Evolutionary conservation across 177 flowering plant species (phyloP).

Genomic region (Vitis hybrid): DNA sequence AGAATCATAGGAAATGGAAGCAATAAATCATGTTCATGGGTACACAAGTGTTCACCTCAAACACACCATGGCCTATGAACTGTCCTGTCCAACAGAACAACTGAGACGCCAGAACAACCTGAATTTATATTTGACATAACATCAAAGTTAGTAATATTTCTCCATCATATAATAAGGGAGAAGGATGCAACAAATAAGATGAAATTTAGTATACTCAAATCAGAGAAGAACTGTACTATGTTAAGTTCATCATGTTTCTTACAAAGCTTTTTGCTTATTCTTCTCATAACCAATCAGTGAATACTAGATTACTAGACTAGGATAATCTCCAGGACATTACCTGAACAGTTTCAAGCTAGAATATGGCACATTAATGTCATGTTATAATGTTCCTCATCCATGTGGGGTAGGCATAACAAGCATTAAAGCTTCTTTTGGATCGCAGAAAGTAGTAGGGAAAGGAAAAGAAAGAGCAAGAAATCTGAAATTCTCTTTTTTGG

Average conservation of each 20-base stretch:
- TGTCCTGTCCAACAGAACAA: slow-evolving; percentile 86
- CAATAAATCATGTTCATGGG: neutral
- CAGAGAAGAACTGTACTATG: neutral
- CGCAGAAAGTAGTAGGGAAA: too few species aligned
- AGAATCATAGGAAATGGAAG: neutral
- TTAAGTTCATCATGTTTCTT: neutral
- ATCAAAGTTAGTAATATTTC: too few species aligned
- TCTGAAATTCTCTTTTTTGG: too few species aligned
- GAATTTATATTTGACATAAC: slow-evolving; percentile 9
- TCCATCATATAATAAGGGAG: neutral
- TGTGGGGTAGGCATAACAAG: too few species aligned
- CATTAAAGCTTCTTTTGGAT: too few species aligned
- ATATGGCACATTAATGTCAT: too few species aligned
- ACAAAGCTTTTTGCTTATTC: neutral
- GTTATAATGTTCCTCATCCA: too few species aligned
- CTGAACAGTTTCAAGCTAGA: neutral
- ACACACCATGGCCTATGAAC: slow-evolving; percentile 89
- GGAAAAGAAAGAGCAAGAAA: too few species aligned
- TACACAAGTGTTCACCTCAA: slow-evolving; percentile 62
- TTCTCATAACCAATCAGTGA: neutral
- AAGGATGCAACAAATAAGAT: neutral
- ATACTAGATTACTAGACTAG: neutral
- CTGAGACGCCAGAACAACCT: slow-evolving; percentile 81
- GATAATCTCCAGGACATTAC: neutral
- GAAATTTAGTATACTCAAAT: neutral